Conservation (phyloP, 2,329 filamentous ascomycete species). For the Sporothrix globosa region DNA sequence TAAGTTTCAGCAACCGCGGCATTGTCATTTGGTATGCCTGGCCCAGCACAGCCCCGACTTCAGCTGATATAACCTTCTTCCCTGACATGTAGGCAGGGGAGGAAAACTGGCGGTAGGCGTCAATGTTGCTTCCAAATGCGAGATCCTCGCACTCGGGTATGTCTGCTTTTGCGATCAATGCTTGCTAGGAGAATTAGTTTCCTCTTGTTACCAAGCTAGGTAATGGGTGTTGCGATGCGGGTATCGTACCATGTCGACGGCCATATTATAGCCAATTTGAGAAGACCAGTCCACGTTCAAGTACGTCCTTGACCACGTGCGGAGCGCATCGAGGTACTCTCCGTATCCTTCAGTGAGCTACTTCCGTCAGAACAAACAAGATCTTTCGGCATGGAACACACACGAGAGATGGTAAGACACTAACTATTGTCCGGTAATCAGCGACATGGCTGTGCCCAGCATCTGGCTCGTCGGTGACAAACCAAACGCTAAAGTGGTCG, state of each 20-base stretch:
- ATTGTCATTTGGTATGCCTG: not conserved
- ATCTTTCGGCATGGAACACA: not conserved
- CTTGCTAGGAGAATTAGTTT: not conserved
- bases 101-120: constrained; percentile 19
- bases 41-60: constrained; percentile 6
- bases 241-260: constrained; percentile 11
- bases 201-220: not conserved
- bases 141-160: constrained; percentile 22
- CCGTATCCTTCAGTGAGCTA: not conserved
- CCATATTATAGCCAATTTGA: constrained; percentile 23
- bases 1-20: not conserved
- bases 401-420: not conserved
- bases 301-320: not conserved
- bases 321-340: constrained; percentile 5
- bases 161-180: not conserved
- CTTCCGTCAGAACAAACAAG: not conserved
- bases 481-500: not conserved
- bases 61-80: not conserved
- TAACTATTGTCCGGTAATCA: not conserved
- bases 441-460: constrained; percentile 9
- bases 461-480: constrained; percentile 17
- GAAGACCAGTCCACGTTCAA: not conserved
- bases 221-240: not conserved
- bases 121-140: constrained; percentile 14
- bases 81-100: not conserved